Conservation (phyloP, 179 eudicot genomes). For the Patellifolia procumbens region DNA sequence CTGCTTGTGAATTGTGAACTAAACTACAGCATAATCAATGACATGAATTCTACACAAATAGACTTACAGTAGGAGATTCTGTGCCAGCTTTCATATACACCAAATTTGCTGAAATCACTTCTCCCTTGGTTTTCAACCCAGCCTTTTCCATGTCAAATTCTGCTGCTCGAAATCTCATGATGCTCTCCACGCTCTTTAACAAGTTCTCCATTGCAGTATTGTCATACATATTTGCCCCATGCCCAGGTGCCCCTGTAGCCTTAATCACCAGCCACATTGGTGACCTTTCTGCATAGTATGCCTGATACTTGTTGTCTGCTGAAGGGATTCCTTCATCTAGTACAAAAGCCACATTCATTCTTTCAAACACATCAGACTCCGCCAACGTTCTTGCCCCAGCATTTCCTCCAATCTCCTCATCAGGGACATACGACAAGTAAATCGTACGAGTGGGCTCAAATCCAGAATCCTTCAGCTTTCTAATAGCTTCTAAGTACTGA, state of each 20-base stretch:
- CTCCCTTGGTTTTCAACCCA: conserved; percentile 73
- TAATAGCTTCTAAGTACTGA: conserved; percentile 80
- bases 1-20: neutral
- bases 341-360: conserved; percentile 75
- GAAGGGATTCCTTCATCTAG: conserved; percentile 86
- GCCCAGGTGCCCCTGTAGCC: conserved; percentile 85
- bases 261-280: conserved; percentile 92
- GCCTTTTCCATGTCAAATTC: conserved; percentile 82
- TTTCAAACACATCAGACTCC: conserved; percentile 48
- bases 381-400: conserved; percentile 74
- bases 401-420: conserved; percentile 89
- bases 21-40: neutral
- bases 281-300: conserved; percentile 67
- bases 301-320: conserved; percentile 50
- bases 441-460: conserved; percentile 67
- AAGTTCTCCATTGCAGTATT: conserved; percentile 81
- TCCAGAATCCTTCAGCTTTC: conserved; percentile 46
- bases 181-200: conserved; percentile 71
- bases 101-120: conserved; percentile 76
- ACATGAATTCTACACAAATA: neutral
- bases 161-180: conserved; percentile 67
- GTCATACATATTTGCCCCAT: conserved; percentile 86
- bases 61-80: conserved; percentile 69
- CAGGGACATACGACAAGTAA: conserved; percentile 77
- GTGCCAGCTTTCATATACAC: conserved; percentile 85